Evolutionary conservation across 805 yeast species (phyloP).

Genomic region (Wickerhamomyces sydowiorum): DNA sequence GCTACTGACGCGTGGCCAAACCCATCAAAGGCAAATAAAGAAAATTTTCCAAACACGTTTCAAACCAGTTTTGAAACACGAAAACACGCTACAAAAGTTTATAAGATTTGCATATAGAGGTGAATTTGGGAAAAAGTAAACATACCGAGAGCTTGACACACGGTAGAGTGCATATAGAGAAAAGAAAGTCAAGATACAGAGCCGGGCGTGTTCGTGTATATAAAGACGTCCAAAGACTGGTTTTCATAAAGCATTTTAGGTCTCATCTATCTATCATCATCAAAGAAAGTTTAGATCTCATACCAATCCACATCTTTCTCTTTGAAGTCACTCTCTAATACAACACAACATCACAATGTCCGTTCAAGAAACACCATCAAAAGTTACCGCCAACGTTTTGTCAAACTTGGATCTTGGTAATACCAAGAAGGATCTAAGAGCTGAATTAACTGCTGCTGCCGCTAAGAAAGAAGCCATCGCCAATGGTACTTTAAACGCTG

Average conservation of each 20-base stretch:
- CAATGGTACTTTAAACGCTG: no score
- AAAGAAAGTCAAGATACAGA: neutral
- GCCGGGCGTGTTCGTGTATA: neutral
- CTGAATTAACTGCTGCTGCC: conserved; percentile 35
- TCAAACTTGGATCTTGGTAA: conserved; percentile 44
- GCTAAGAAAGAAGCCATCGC: conserved; percentile 31
- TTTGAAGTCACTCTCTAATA: neutral
- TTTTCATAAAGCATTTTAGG: neutral
- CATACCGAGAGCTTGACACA: neutral
- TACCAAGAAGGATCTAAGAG: conserved; percentile 37
- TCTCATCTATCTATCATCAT: neutral
- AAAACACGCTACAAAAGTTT: neutral
- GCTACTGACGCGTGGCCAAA: no score
- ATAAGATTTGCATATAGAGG: neutral
- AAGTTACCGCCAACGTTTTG: conserved; percentile 53
- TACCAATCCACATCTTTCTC: neutral
- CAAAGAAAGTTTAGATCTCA: neutral
- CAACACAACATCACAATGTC: conserved; percentile 23
- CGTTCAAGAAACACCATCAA: conserved; percentile 66
- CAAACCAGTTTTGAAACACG: neutral
- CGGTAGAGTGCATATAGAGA: neutral
- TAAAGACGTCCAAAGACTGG: neutral
- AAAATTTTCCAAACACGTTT: no score
- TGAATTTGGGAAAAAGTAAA: neutral
- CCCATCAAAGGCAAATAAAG: no score